Evolutionary conservation across 306 rosid species (phyloP).

Genomic region (Dicorynia guianensis): DNA sequence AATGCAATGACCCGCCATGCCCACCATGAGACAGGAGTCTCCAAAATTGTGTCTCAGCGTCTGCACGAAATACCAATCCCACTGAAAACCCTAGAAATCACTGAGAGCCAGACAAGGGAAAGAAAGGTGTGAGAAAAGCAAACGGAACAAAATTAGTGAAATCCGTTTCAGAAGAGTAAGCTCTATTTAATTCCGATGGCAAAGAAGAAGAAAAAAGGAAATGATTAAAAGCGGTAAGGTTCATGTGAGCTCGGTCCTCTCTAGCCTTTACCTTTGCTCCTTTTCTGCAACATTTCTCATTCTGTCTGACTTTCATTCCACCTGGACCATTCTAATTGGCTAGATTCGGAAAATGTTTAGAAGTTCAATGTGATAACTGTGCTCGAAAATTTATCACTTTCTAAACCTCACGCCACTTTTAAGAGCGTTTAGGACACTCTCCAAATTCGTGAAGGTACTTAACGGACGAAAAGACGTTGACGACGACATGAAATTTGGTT

Average conservation of each 20-base stretch:
- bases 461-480: slow-evolving; percentile 43
- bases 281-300: too few relatives aligned
- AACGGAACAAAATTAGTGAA: slow-evolving; percentile 38
- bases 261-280: not conserved
- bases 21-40: slow-evolving; percentile 32
- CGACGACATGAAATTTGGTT: slow-evolving; percentile 5
- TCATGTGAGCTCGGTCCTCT: slow-evolving; percentile 22
- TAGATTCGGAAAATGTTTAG: not conserved
- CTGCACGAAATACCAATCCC: slow-evolving; percentile 26
- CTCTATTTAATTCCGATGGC: slow-evolving; percentile 42
- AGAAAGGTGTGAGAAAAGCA: slow-evolving; percentile 42
- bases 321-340: slow-evolving; percentile 15
- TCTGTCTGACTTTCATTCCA: not conserved
- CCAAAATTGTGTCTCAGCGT: slow-evolving; percentile 15
- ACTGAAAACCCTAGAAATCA: slow-evolving; percentile 71
- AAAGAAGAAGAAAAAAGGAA: not conserved
- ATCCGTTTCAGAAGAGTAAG: slow-evolving; percentile 31
- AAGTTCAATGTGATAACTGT: not conserved
- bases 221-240: slow-evolving; percentile 22
- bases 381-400: not conserved
- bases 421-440: slow-evolving; percentile 47
- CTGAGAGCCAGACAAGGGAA: slow-evolving; percentile 42
- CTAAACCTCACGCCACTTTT: slow-evolving; percentile 47
- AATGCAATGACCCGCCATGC: slow-evolving; percentile 43
- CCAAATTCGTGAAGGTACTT: slow-evolving; percentile 7